These are phyloP conservation scores for Cyathus striatus DNA, from an alignment of 768 basidiomycete species.

Conservation along the genomic window DNA sequence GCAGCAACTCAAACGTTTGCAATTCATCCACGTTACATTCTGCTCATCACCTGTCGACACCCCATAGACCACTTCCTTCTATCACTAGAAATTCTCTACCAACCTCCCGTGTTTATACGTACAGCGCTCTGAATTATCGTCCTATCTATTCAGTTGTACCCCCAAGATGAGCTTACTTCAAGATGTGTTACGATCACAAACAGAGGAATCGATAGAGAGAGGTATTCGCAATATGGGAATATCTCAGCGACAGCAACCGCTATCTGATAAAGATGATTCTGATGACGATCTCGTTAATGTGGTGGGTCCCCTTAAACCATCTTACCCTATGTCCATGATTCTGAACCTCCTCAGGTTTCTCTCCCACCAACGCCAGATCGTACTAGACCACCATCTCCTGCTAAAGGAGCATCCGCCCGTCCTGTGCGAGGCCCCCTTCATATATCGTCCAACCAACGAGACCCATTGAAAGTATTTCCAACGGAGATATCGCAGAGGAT, in stretches of 20 bases:
- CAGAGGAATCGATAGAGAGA: conserved; percentile 30
- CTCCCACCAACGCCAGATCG: conserved; percentile 62
- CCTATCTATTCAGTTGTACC: no score
- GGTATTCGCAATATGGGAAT: conserved; percentile 24
- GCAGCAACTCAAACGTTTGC: no score
- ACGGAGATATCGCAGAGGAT: conserved; percentile 80
- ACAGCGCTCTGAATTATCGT: no score
- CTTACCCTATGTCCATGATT: background rate
- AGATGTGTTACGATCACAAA: conserved; percentile 58
- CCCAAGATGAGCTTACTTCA: conserved; percentile 61
- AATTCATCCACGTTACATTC: no score
- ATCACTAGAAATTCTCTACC: no score
- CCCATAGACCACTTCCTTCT: no score
- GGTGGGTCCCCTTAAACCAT: conserved; percentile 32
- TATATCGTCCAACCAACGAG: conserved; percentile 34
- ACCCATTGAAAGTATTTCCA: conserved; percentile 68
- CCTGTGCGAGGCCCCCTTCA: conserved; percentile 45
- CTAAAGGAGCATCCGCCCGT: conserved; percentile 39
- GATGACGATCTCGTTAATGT: conserved; percentile 73
- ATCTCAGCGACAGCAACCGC: conserved; percentile 10
- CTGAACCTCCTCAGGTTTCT: conserved; percentile 43
- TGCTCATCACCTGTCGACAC: no score
- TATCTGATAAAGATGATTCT: conserved; percentile 46
- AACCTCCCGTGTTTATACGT: no score
- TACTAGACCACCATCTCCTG: conserved; percentile 57